phyloP scores from a whole-genome alignment of 176 grass and related monocot genomes.

The bread wheat (Triticum aestivum) region DNA sequence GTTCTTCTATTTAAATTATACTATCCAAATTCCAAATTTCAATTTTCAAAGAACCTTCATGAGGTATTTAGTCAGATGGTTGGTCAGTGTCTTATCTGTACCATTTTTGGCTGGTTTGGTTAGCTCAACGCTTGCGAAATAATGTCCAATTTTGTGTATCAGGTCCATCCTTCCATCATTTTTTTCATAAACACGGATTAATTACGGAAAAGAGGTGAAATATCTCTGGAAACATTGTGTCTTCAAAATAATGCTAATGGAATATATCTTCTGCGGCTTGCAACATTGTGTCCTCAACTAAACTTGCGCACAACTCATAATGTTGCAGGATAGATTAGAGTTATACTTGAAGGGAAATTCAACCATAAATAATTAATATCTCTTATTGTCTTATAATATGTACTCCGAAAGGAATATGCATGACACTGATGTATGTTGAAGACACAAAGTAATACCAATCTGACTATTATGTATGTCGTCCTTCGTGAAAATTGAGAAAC shows the following conservation, averaged over 20 bases:
- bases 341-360: neutral
- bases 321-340: neutral
- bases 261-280: neutral
- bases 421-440: neutral
- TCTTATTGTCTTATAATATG: neutral
- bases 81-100: neutral
- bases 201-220: neutral
- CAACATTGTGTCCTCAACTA: neutral
- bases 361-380: neutral
- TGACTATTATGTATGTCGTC: neutral
- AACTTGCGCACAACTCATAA: neutral
- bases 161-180: neutral
- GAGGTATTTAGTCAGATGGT: neutral
- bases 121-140: neutral
- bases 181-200: neutral
- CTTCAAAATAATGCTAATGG: neutral
- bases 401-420: neutral
- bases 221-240: neutral
- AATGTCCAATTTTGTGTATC: neutral
- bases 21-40: no score
- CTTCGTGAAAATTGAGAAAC: neutral
- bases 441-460: neutral
- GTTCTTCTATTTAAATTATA: no score
- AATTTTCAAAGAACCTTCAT: neutral
- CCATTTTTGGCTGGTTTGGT: neutral